Evolutionary conservation across 805 yeast genomes (phyloP).

Genomic region (Isabelozyma gotoi): DNA sequence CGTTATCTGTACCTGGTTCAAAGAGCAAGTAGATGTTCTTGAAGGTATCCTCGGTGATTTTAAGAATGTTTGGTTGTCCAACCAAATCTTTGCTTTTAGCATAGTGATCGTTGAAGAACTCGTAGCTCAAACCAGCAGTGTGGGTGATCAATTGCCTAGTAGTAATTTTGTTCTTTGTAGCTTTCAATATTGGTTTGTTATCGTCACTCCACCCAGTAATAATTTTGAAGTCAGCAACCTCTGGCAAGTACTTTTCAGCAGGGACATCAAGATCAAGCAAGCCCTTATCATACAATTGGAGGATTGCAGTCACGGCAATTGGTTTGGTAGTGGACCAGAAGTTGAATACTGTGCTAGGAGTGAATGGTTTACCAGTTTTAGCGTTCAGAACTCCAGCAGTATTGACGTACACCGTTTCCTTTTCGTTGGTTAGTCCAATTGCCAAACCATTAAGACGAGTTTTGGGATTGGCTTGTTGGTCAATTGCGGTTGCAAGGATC

Average conservation of each 20-base stretch:
- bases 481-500: constrained; percentile 2
- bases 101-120: constrained; percentile 22
- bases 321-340: constrained; percentile 32
- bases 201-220: constrained; percentile 15
- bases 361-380: constrained; percentile 1
- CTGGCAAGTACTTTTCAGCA: constrained; percentile 27
- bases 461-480: constrained; percentile 1
- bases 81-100: constrained; percentile 4
- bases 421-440: constrained; percentile 12
- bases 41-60: constrained; percentile 11
- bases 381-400: constrained; percentile 6
- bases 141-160: constrained; percentile 33
- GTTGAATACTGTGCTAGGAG: constrained; percentile 15
- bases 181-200: constrained; percentile 13
- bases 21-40: constrained; percentile 21
- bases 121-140: constrained; percentile 39
- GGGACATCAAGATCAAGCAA: constrained; percentile 27
- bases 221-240: constrained; percentile 21
- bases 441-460: constrained; percentile 9
- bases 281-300: constrained; percentile 34
- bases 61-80: constrained; percentile 5
- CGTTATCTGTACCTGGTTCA: constrained; percentile 38
- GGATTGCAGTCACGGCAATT: constrained; percentile 22
- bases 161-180: constrained; percentile 28
- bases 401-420: constrained; percentile 12